These are phyloP conservation scores for Lineolata rhizophorae DNA, from an alignment of 495 filamentous ascomycete species.

Conservation along the genomic window DNA sequence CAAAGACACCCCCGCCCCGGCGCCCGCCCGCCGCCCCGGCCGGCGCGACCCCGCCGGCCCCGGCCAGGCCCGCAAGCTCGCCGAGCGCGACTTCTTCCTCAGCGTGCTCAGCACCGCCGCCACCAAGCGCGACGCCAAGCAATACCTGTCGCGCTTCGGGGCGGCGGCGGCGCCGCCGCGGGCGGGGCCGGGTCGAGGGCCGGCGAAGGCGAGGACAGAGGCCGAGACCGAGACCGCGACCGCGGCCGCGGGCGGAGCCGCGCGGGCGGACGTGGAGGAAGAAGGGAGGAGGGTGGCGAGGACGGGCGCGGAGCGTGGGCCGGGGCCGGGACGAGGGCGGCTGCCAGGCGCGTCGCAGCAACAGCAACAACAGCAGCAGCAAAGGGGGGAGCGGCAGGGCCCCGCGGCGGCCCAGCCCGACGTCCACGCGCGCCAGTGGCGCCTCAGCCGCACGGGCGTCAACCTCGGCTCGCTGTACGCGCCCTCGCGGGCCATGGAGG, in stretches of 20 bases:
- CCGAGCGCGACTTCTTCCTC: slow-evolving; percentile 1
- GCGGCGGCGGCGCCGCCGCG: slow-evolving; percentile 25
- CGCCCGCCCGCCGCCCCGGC: too few species aligned
- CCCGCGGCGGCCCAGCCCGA: background rate
- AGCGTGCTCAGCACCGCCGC: slow-evolving; percentile 54
- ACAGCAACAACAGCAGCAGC: too few species aligned
- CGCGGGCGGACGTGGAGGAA: background rate
- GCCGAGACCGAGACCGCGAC: too few species aligned
- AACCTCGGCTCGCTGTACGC: slow-evolving; percentile 42
- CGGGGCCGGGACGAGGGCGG: too few species aligned
- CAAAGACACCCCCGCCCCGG: too few species aligned
- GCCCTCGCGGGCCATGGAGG: slow-evolving; percentile 34
- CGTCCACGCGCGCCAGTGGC: background rate
- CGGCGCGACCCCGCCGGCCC: too few species aligned
- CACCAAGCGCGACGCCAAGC: slow-evolving; percentile 75
- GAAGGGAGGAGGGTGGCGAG: background rate
- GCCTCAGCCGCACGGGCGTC: slow-evolving; percentile 16
- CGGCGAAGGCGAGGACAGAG: background rate
- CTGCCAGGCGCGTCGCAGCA: too few species aligned
- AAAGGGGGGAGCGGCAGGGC: background rate
- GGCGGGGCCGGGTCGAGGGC: background rate
- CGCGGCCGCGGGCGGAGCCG: too few species aligned
- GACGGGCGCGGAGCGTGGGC: too few species aligned
- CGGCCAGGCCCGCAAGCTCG: too few species aligned
- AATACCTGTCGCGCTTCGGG: slow-evolving; percentile 68